Percentiles rank a stretch among this genome's conserved stretches.
These are phyloP conservation scores for Agarophyton chilense DNA, from an alignment of 23 red algal species.

Conservation along the genomic window DNA sequence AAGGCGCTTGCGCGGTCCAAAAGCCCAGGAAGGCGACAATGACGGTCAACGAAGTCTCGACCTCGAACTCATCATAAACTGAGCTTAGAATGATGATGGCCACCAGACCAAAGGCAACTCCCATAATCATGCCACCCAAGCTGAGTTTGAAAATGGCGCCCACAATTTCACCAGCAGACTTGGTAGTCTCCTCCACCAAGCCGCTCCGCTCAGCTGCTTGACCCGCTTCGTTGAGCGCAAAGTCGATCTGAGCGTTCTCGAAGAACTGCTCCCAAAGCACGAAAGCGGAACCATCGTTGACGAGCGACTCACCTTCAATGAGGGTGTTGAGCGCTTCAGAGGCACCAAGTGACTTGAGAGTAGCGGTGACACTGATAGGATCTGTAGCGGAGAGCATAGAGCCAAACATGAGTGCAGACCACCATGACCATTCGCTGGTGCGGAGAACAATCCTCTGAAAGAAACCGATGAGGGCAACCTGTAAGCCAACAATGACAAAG, in stretches of 20 bases:
- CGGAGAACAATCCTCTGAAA: conserved; percentile 77
- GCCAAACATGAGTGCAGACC: conserved; percentile 91
- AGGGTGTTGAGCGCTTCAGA: conserved; percentile 78
- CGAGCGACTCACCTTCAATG: conserved; percentile 90
- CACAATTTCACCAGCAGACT: conserved; percentile 65
- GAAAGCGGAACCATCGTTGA: conserved; percentile 96
- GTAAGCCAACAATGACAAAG: conserved; percentile 81
- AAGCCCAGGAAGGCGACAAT: conserved; percentile 89
- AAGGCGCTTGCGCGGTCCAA: conserved; percentile 87
- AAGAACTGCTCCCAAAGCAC: conserved; percentile 92
- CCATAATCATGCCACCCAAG: conserved; percentile 79
- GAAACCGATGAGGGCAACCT: conserved; percentile 69
- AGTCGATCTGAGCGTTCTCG: conserved; percentile 44
- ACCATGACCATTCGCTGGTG: conserved; percentile 73
- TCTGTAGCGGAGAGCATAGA: conserved; percentile 97
- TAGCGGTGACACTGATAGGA: conserved; percentile 86
- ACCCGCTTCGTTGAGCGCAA: conserved; percentile 20
- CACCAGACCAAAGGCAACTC: conserved; percentile 83
- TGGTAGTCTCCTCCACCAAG: conserved; percentile 12
- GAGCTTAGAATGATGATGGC: conserved; percentile 68
- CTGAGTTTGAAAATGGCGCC: conserved; percentile 69
- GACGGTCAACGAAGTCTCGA: conserved; percentile 81
- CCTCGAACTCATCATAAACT: conserved; percentile 82
- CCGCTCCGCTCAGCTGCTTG: background rate
- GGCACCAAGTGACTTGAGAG: conserved; percentile 80